Base-by-base conservation (phyloP, 352 stramenopile genomes). In the Detonula confervacea region DNA sequence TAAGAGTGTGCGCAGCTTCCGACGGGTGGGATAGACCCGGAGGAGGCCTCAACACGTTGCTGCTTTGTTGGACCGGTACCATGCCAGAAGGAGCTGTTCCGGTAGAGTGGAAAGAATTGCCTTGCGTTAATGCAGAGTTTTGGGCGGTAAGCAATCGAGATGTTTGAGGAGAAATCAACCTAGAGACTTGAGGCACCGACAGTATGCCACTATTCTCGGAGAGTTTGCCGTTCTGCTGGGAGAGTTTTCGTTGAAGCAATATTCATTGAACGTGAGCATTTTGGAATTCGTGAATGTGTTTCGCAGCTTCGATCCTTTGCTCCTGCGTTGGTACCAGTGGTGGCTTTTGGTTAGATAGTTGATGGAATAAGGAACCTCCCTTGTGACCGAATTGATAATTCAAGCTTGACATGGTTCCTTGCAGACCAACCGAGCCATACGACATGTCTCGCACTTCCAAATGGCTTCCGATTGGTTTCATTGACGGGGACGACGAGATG, bases 271-370 rank as follows among this genome's bases (percentile, higher is more conserved):
- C 71, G 51, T 86, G 77, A 6, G 65, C 72, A 54, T 72, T 75
- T 59, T 86, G 77, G 63, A 82, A 86, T 30, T 86, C 77, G n/a
- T 72, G 55, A 27, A 86, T 55, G 55, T 72, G 57, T 33, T 75
- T 68, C 8, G 71, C 71, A 30, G 77, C 71, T 49, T 81, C 65
- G 56, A 76, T 72, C 54, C 77, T 77, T 61, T 85, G 71, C 33
- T 74, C 60, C 30, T 75, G 42, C 8, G 77, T 85, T 24, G 77
- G 77, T 6, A 85, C 72, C 12, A 57, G 56, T 3, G 79, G 39
- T 55, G 59, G 8, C n/a, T 69, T 73, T 44, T 73, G 33, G 7
- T 52, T 8, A 7, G 47, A 25, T 16, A 70, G 25, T 56, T 27
- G 71, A 22, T 20, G 33, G 16, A 49, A 49, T 16, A 37, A 30